Base-by-base conservation (phyloP, 257 asterid species). In the Solanum bulbocastanum region DNA sequence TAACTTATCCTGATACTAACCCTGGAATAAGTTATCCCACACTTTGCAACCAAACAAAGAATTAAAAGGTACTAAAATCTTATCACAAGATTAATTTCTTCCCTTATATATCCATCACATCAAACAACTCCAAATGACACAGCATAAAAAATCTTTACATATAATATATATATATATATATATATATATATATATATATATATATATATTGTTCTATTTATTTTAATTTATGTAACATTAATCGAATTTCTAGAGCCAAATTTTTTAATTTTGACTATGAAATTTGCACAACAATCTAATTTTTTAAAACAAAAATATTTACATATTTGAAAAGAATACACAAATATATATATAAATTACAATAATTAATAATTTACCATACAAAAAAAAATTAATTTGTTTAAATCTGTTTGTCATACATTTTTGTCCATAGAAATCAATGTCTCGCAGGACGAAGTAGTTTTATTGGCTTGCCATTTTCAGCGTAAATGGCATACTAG, bases 321-420 rank as follows among this genome's bases (percentile, higher is more conserved):
- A 10, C 16, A 60, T 9, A 40, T 10, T 40, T 40, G 46, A 40
- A 40, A 13, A 40, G 46, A 8, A 40, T 40, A 40, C 46, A 0
- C 10, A 40, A 0, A 9, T 40, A 40, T 42, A 42, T 10, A 32
- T 32, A 40, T 0, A 39, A 8, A 3, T 39, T 39, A 39, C 3
- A 39, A 39, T 9, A 39, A 36, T 36, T 36, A 1, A 36, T 36
- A 36, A 6, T 36, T 36, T 44, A 44, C 0, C 15, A 5, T 44
- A 44, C 0, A 12, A 12, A 42, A 44, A 42, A 44, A 42, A 42
- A 0, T n/a, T n/a, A n/a, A n/a, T n/a, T n/a, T n/a, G n/a, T 33
- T 71, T 18, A 71, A 33, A 71, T 71, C 1, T 18, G 10, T 71
- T 16, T 71, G 14, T 32, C 13, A 32, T 33, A 58, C 58, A 8